Evolutionary conservation across 2,329 filamentous ascomycete genomes (phyloP), one percentile per base, ranked within the genome.

Genomic region (Cladosporium austrohemisphaericum): DNA sequence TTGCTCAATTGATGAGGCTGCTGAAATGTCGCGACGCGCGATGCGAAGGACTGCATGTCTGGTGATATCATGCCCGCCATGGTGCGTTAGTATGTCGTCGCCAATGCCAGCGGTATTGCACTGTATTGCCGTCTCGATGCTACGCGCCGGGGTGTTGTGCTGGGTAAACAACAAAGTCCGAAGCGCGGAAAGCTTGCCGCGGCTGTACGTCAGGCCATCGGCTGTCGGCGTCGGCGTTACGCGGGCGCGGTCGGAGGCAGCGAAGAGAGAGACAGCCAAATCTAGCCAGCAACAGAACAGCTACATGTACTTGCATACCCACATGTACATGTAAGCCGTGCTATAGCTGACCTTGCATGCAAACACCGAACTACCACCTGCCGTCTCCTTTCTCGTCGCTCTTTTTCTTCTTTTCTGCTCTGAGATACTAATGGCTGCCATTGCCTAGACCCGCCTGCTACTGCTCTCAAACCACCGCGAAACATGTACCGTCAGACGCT

Each of bases 1-100:
- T 88, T 88, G 32, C 77, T 71, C 29, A 78, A 71, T 10, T 79
- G 77, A 48, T 86, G 78, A 2, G 80, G 69, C 47, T 74, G 75
- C 43, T 86, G 78, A 68, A 97, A 98, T 9, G 89, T 92, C 25
- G 83, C 83, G 28, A 96, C 71, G 40, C 93, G 88, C 60, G 83
- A 85, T 56, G 89, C 83, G 57, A 83, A 84, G 13, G 85, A 86
- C 58, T 77, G 73, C 71, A 80, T 76, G 52, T 68, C 68, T 13
- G 68, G 79, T 74, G 65, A 50, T 29, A 45, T 45, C 5, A 18
- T 43, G 41, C 45, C 19, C 18, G 58, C 54, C 64, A 68, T 67
- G n/a, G 33, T 54, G n/a, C 33, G 41, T 31, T 40, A 23, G 40
- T 45, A 45, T 33, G 26, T 32, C 23, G 36, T 47, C 33, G 51